Percentiles rank a stretch among this genome's conserved stretches.
phyloP scores from a whole-genome alignment of 176 grass and related monocot genomes.

The Raddia guianensis region DNA sequence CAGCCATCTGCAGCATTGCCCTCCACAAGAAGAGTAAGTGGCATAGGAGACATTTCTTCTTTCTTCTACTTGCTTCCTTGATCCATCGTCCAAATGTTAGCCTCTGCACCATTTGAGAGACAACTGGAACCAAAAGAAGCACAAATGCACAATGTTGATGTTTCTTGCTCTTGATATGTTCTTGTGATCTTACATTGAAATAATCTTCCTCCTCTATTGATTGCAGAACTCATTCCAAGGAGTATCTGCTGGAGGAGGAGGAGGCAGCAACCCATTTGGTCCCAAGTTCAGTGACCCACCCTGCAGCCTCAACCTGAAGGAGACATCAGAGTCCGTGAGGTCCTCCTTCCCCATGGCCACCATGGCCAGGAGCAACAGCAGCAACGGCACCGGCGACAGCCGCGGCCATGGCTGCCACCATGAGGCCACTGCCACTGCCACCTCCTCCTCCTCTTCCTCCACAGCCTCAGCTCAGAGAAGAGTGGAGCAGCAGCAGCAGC shows the following conservation, averaged over 20 bases:
- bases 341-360: conserved; percentile 59
- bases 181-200: neutral
- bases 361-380: conserved; percentile 55
- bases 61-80: conserved; percentile 28
- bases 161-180: neutral
- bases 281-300: conserved; percentile 60
- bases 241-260: conserved; percentile 9
- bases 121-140: neutral
- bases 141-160: neutral
- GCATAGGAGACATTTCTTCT: conserved; percentile 16
- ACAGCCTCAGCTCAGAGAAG: conserved; percentile 52
- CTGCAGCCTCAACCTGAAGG: conserved; percentile 56
- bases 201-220: neutral
- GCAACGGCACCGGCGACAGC: conserved; percentile 17
- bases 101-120: neutral
- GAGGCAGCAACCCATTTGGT: conserved; percentile 49
- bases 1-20: conserved; percentile 40
- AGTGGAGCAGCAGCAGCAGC: conserved; percentile 43
- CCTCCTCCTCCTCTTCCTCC: conserved; percentile 40
- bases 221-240: conserved; percentile 69
- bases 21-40: conserved; percentile 51
- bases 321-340: conserved; percentile 68
- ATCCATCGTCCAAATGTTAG: neutral
- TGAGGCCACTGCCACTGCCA: conserved; percentile 38
- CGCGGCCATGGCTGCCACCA: conserved; percentile 33